Evolutionary conservation across 176 grass and related monocot species (phyloP), one percentile per base, ranked within the genome.

Genomic region (Oryza brachyantha): DNA sequence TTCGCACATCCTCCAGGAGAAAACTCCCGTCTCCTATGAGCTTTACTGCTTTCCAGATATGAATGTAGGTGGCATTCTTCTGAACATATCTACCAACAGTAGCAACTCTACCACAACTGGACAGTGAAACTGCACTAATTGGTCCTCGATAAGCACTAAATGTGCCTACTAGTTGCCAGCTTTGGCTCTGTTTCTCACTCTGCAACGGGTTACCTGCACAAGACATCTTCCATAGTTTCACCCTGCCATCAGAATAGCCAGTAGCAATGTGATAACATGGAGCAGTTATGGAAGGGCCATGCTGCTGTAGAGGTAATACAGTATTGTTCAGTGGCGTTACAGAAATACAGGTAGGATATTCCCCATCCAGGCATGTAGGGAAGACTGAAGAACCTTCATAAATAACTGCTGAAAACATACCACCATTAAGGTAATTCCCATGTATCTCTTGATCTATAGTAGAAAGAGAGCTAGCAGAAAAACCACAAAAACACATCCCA

Each of bases 21-120:
- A 97, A 90, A 84, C 65, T 41, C 21, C 91, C 94, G 81, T 84
- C 79, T 63, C 79, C 79, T 54, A 83, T 68, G 28, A 92, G 55
- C 72, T 88, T 90, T 77, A 94, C 42, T 46, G 85, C 72, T 86
- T 97, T 87, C 94, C 94, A 97, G 43, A 94, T 92, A 92, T 86
- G 86, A 88, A 97, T 73, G 61, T 27, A 61, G 14, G 80, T 80
- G 59, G 55, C 80, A 72, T 72, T 79, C 29, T 79, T 79, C 40
- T 83, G 76, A 72, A 75, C 57, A 88, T 70, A 79, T 66, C 74
- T 84, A 69, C 83, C 81, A 75, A 83, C 77, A 71, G 89, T 90
- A 81, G 90, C 87, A 90, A 97, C 57, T 86, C 79, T 92, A 76
- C 91, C 85, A 90, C 82, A 92, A 82, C 36, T 84, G 39, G 94